Evolutionary conservation across 352 stramenopile genomes (phyloP), one percentile per base, ranked within the genome.

Genomic region (Plasmopara muralis): DNA sequence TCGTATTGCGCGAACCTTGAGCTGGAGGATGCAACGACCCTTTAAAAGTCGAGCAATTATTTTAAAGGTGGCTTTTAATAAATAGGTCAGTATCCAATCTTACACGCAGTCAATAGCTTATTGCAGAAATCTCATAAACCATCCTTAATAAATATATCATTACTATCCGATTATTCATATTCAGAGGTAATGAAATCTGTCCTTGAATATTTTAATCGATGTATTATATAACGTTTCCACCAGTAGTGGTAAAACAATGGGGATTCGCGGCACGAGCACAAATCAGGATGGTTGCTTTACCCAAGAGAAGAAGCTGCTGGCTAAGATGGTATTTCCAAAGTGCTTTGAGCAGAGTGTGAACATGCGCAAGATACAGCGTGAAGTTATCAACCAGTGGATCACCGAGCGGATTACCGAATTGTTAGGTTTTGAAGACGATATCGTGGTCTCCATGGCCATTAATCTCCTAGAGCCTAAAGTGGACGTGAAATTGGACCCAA

Each of bases 371-470:
- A 85, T 97, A 48, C 93, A 97, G 68, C 75, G 83, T 45, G 82
- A 95, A 48, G 87, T 97, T 44, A 87, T 97, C 50, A 65, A 76
- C 54, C 76, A 94, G 64, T 97, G 89, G 89, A 74, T 96, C 40
- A 69, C 75, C 0, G 78, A 95, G 62, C 74, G 82, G 29, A 74
- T 97, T 38, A 95, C 87, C 42, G 56, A 90, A 53, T 58, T 96
- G 25, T 55, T 96, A 48, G 85, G 86, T 49, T 95, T 96, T 43
- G 87, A 97, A 51, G 89, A 97, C 63, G 89, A 97, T 52, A 96
- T 97, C 48, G 82, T 97, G 12, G 73, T 93, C 34, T 76, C 83
- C 28, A 77, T 92, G 58, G 72, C 83, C 31, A 81, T 87, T 45
- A 95, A 95, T 60, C 57, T 94, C 30, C 66, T 94, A n/a, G 80